phyloP scores from a whole-genome alignment of 2,329 filamentous ascomycete genomes.

The Onygena corvina region DNA sequence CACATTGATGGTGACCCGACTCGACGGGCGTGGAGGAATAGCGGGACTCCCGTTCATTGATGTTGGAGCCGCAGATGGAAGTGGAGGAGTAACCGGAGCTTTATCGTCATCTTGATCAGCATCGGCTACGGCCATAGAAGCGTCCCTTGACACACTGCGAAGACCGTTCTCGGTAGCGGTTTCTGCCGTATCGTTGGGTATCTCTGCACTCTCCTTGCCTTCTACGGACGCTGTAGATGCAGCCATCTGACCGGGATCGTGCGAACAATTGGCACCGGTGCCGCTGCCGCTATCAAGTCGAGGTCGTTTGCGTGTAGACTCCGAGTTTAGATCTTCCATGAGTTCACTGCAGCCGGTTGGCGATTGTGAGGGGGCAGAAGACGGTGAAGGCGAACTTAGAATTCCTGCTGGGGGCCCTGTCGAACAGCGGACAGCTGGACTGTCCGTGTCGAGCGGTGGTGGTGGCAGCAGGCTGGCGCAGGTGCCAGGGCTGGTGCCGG shows the following conservation, averaged over 20 bases:
- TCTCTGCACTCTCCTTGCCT: constrained; percentile 2
- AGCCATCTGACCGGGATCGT: constrained; percentile 28
- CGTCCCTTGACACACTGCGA: neutral
- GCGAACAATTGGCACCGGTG: constrained; percentile 20
- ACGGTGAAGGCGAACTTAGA: neutral
- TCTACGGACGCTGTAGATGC: constrained; percentile 19
- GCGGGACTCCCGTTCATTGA: constrained; percentile 1
- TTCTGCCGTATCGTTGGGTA: neutral
- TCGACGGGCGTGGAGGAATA: constrained; percentile 25
- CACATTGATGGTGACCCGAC: constrained; percentile 39
- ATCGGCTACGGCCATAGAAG: neutral
- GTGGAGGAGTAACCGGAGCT: neutral
- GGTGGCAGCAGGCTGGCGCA: constrained; percentile 4
- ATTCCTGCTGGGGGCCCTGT: neutral
- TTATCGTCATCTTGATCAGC: neutral
- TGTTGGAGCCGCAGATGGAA: neutral
- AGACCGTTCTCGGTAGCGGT: neutral
- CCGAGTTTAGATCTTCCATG: constrained; percentile 32
- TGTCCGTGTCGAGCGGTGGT: neutral
- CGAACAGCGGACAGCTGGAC: neutral
- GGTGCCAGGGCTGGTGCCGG: neutral
- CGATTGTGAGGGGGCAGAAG: constrained; percentile 23
- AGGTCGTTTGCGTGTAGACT: constrained; percentile 36
- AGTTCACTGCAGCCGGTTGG: constrained; percentile 19
- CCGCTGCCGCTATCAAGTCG: constrained; percentile 34